phyloP scores from a whole-genome alignment of 139 green algal genomes.

The Diplosphaera chodatii region DNA sequence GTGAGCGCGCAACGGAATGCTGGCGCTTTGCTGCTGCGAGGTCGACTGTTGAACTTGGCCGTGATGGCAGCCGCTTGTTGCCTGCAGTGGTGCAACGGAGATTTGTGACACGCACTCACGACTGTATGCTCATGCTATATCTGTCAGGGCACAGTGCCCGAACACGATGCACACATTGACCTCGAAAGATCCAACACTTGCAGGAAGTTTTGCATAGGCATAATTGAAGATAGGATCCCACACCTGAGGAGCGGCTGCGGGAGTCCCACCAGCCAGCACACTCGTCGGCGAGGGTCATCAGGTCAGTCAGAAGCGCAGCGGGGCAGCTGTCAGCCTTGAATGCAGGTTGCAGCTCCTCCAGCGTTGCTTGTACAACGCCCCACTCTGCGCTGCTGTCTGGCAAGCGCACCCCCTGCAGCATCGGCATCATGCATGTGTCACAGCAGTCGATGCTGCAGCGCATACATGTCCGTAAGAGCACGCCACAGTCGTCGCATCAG shows the following conservation, averaged over 20 bases:
- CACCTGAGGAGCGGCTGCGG: slow-evolving; percentile 27
- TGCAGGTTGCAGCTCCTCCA: slow-evolving; percentile 25
- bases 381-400: slow-evolving; percentile 42
- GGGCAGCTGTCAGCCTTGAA: slow-evolving; percentile 16
- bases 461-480: too few relatives aligned
- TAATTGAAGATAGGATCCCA: too few relatives aligned
- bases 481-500: too few relatives aligned
- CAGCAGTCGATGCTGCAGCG: too few relatives aligned
- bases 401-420: slow-evolving; percentile 28
- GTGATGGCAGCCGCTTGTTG: neutral
- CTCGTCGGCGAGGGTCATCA: slow-evolving; percentile 30
- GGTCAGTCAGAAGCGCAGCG: slow-evolving; percentile 22
- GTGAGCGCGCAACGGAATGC: neutral
- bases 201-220: too few relatives aligned
- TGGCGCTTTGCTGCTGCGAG: neutral
- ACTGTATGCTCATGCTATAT: too few relatives aligned
- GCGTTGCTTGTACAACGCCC: slow-evolving; percentile 8
- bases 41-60: neutral
- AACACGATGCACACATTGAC: too few relatives aligned
- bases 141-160: too few relatives aligned
- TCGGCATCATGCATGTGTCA: too few relatives aligned
- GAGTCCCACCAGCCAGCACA: slow-evolving; percentile 51
- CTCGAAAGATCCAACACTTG: too few relatives aligned
- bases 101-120: too few relatives aligned
- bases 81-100: neutral